These are phyloP conservation scores for Sorghum bicolor DNA, from an alignment of 176 grass and related monocot species.

Conservation along the genomic window Sorghum_bicolor_NCBIv3 NC_012878.2:4465501-4466000, in stretches of 20 bases:
- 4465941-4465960: conserved; percentile 48
- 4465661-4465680: conserved; percentile 91
- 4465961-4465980: conserved; percentile 72
- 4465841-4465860: conserved; percentile 45
- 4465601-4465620: conserved; percentile 39
- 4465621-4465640: conserved; percentile 96
- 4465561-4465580: conserved; percentile 29
- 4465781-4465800: conserved; percentile 51
- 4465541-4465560: conserved; percentile 32
- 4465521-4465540: conserved; percentile 31
- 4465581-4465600: conserved; percentile 38
- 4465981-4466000: conserved; percentile 70
- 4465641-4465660: conserved; percentile 94
- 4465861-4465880: conserved; percentile 55
- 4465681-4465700: conserved; percentile 53
- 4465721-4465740: conserved; percentile 23
- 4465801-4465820: conserved; percentile 41
- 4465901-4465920: conserved; percentile 48
- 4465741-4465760: conserved; percentile 60
- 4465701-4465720: conserved; percentile 51
- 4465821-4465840: conserved; percentile 32
- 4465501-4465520: conserved; percentile 61
- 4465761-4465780: conserved; percentile 30
- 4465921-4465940: conserved; percentile 44
- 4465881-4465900: conserved; percentile 52